phyloP scores from a whole-genome alignment of 176 grass and related monocot genomes.

The Alopecurus myosuroides region DNA sequence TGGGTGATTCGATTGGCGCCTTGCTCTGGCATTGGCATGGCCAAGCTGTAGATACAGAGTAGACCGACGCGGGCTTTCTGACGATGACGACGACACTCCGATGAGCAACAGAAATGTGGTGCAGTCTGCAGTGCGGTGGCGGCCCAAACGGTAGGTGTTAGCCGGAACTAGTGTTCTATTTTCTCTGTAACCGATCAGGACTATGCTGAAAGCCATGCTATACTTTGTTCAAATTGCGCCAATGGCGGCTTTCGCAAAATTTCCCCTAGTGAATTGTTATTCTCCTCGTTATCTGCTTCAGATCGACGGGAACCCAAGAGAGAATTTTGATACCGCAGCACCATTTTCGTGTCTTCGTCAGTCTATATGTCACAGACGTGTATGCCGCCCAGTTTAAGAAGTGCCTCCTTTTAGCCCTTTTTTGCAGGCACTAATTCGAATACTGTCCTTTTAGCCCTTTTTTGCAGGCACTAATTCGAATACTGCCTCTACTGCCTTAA shows the following conservation, averaged over 20 bases:
- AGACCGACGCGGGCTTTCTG: background rate
- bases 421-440: no score
- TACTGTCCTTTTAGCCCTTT: no score
- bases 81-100: slow-evolving; percentile 3
- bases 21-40: background rate
- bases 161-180: slow-evolving; percentile 14
- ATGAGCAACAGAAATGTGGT: slow-evolving; percentile 2
- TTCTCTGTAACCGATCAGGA: slow-evolving; percentile 15
- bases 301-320: background rate
- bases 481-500: no score
- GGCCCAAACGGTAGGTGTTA: background rate
- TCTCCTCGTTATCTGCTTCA: background rate
- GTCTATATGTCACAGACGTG: no score
- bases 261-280: background rate
- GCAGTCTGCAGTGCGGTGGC: background rate
- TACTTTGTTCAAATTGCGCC: background rate
- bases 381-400: no score
- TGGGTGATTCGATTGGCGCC: slow-evolving; percentile 22
- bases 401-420: no score
- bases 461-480: no score
- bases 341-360: background rate
- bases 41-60: slow-evolving; percentile 44
- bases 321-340: background rate
- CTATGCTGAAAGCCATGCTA: background rate
- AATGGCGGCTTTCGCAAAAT: background rate